Conservation (phyloP, 768 basidiomycete species). For the Russula dissimulans region DNA sequence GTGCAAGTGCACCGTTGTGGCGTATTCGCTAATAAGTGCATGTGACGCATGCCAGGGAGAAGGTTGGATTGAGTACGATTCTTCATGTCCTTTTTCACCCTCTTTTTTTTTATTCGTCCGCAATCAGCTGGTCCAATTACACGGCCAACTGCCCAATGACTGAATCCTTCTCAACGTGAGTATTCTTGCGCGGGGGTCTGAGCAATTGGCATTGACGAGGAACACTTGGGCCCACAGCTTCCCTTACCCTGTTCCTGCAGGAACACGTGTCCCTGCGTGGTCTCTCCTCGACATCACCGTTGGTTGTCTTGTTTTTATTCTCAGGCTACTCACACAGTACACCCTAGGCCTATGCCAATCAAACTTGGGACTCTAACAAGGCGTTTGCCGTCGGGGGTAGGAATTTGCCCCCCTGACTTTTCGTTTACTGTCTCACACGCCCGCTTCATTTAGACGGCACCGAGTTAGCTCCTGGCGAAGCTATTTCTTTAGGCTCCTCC, state of each 20-base stretch:
- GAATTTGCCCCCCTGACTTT: not conserved
- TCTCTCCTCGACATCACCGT: slow-evolving; percentile 2
- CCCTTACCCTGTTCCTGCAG: not conserved
- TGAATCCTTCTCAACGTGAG: not conserved
- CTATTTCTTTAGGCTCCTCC: not conserved
- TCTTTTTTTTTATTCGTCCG: not conserved
- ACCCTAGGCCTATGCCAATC: not conserved
- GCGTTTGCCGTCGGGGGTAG: not conserved
- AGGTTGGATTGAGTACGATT: not conserved
- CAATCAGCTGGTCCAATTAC: not conserved
- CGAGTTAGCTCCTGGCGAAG: not conserved
- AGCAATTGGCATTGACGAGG: not conserved
- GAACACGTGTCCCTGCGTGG: slow-evolving; percentile 4
- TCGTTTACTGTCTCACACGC: not conserved
- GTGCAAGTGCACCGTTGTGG: slow-evolving; percentile 9
- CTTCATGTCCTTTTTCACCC: no score
- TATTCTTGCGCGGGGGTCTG: not conserved
- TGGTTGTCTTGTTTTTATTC: not conserved
- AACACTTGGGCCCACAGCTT: not conserved
- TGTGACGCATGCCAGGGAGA: slow-evolving; percentile 6
- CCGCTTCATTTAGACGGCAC: not conserved
- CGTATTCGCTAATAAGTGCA: slow-evolving; percentile 10
- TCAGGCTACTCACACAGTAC: not conserved
- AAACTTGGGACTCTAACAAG: not conserved
- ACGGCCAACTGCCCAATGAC: not conserved